Evolutionary conservation across 805 yeast species (phyloP).

Genomic region (Kodamaea nitidulidarum): DNA sequence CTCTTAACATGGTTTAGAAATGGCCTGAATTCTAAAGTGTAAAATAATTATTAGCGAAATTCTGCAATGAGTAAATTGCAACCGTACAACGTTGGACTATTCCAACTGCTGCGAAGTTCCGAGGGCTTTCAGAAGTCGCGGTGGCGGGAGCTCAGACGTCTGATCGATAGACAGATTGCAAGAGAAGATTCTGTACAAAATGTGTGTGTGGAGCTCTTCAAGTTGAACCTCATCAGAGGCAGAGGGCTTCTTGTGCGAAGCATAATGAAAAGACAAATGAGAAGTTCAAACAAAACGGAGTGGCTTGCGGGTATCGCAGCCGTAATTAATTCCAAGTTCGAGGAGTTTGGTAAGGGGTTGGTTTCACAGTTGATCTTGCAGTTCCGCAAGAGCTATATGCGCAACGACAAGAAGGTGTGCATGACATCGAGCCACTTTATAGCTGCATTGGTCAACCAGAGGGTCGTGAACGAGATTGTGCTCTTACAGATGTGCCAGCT

Average conservation of each 20-base stretch:
- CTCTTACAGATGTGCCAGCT: conserved; percentile 34
- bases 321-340: conserved; percentile 62
- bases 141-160: conserved; percentile 9
- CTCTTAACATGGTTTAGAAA: neutral
- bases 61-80: neutral
- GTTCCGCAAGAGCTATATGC: conserved; percentile 52
- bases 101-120: conserved; percentile 5
- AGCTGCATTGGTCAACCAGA: conserved; percentile 60
- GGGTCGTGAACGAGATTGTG: conserved; percentile 40
- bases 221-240: conserved; percentile 57
- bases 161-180: conserved; percentile 40
- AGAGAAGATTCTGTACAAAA: conserved; percentile 45
- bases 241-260: conserved; percentile 54
- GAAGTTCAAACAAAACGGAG: conserved; percentile 37
- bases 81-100: conserved; percentile 6
- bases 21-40: too few relatives aligned
- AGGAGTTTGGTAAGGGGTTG: conserved; percentile 61
- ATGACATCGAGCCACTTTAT: conserved; percentile 46
- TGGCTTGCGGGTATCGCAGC: conserved; percentile 56
- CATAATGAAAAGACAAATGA: conserved; percentile 51
- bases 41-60: neutral
- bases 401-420: conserved; percentile 43
- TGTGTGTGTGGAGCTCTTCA: conserved; percentile 48
- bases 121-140: conserved; percentile 20
- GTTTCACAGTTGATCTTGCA: conserved; percentile 50